Percentiles rank a stretch among this genome's conserved stretches.
Evolutionary conservation across 371 early-diverging fungal genomes (phyloP).

Genomic region (Apophysomyces sp.): DNA sequence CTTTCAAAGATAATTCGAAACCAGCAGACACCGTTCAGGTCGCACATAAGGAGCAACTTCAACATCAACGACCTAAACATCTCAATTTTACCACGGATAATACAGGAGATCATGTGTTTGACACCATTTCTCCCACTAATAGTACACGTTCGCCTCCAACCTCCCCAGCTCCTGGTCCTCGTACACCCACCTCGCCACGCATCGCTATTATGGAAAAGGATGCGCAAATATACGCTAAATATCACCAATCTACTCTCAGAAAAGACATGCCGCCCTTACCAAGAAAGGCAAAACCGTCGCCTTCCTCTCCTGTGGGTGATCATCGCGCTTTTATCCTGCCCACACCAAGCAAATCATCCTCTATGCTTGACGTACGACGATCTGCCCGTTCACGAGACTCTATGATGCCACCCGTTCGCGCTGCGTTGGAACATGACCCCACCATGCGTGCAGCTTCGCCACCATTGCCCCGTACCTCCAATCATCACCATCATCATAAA

Average conservation of each 20-base stretch:
- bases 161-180: constrained; percentile 1
- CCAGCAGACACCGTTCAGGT: constrained; percentile 11
- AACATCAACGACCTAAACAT: constrained; percentile 12
- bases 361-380: constrained; percentile 21
- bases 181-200: constrained; percentile 6
- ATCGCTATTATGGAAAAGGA: constrained; percentile 13
- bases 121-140: neutral
- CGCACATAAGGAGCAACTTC: constrained; percentile 12
- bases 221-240: constrained; percentile 14
- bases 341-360: constrained; percentile 28
- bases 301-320: constrained; percentile 11
- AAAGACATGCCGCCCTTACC: constrained; percentile 1
- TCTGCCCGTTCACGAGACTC: constrained; percentile 27
- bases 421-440: constrained; percentile 34
- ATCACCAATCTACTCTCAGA: constrained; percentile 7
- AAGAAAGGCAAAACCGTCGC: constrained; percentile 2
- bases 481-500: neutral
- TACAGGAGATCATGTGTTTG: constrained; percentile 1
- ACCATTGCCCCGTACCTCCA: constrained; percentile 19
- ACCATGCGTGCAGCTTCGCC: constrained; percentile 44
- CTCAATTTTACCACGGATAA: constrained; percentile 4
- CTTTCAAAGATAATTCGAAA: constrained; percentile 2
- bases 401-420: constrained; percentile 27
- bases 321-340: constrained; percentile 16
- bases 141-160: constrained; percentile 2